Evolutionary conservation across 345 rosid species (phyloP), one percentile per base, ranked within the genome.

Genomic region (Eutrema yunnanense): DNA sequence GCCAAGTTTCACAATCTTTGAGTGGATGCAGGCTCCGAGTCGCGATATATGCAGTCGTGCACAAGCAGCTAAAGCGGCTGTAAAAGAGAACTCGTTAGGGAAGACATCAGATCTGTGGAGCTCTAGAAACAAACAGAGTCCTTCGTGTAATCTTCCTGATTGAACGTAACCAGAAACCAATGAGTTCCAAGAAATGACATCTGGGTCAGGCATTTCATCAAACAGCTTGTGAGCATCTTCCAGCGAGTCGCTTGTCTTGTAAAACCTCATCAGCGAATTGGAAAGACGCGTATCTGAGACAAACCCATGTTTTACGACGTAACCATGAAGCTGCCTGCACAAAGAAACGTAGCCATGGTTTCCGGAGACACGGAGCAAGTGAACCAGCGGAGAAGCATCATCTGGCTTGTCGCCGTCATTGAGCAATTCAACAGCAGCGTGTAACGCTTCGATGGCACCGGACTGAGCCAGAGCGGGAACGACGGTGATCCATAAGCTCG

Each of bases 111-210:
- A 85, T 71, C 82, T 82, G 1, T 84, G 81, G 1, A 88, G 90
- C 27, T 80, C 73, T 42, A 86, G 54, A 77, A 88, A 87, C 83
- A 87, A 75, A 56, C 65, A 68, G 51, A 87, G 62, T 3, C 87
- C 90, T 76, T 72, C 73, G 34, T 81, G 60, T 26, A 78, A 83
- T 59, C 80, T 67, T 58, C 93, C 93, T 0, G 75, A 78, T 32
- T 73, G 86, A 80, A 87, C 80, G 14, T 79, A 78, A 69, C 87
- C 85, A 61, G 93, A 84, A 59, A 88, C 77, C 71, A 92, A 65
- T 5, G 96, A 77, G 72, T 90, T 90, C 98, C 96, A 92, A 55
- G 96, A 84, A 36, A 90, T 82, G 9, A 85, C 84, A 79, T 72
- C 83, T 72, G 89, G 92, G 10, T 83, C 81, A 76, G 89, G 81